Evolutionary conservation across 129 eudicot genomes (phyloP).

Genomic region (Pittosporum tobira): DNA sequence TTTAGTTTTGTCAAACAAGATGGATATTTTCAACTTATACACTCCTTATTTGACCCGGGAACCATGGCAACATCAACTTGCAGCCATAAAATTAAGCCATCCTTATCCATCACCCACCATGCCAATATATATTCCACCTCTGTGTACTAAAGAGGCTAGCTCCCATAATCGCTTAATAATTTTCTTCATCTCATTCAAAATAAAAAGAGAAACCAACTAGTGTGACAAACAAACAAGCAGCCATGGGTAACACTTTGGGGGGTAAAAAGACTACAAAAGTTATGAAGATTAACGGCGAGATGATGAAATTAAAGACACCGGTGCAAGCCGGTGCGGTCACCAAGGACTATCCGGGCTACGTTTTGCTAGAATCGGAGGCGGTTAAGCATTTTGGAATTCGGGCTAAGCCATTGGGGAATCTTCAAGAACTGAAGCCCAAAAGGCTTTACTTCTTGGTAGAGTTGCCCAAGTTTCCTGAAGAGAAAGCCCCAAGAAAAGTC

Average conservation of each 20-base stretch:
- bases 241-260: constrained; percentile 81
- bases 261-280: constrained; percentile 52
- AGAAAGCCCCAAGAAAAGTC: constrained; percentile 43
- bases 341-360: constrained; percentile 64
- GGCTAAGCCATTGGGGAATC: constrained; percentile 72
- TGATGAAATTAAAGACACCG: constrained; percentile 61
- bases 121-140: not conserved
- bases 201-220: not conserved
- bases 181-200: not conserved
- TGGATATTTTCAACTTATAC: constrained; percentile 20
- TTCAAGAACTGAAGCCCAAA: constrained; percentile 53
- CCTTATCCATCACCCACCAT: constrained; percentile 13
- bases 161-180: not conserved
- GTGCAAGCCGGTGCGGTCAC: constrained; percentile 47
- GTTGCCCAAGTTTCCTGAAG: constrained; percentile 46
- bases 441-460: constrained; percentile 73
- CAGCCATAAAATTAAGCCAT: not conserved
- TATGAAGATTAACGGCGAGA: constrained; percentile 79
- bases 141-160: too few species aligned
- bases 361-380: constrained; percentile 57
- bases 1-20: not conserved
- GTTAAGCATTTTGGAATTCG: constrained; percentile 72
- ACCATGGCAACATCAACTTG: not conserved
- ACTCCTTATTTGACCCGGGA: constrained; percentile 32
- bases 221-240: not conserved